A percentile compares a stretch with the other conserved stretches of the same genome.
Evolutionary conservation across 1,284 basidiomycete species (phyloP).

Genomic region (Gymnopus androsaceus): DNA sequence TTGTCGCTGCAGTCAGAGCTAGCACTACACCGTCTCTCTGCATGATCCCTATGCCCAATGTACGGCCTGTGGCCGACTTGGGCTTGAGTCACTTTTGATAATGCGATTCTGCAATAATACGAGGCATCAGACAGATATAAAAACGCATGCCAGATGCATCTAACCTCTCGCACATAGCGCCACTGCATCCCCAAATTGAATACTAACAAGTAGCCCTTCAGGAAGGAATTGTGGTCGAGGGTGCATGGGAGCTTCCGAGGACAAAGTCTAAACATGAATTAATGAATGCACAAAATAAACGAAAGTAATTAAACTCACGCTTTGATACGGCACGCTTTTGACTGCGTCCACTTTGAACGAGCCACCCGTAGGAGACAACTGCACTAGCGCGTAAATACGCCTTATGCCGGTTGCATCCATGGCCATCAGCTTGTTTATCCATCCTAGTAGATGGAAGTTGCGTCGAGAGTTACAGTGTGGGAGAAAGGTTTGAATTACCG

Average conservation of each 20-base stretch:
- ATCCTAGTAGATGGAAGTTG: no score
- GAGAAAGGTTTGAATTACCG: no score
- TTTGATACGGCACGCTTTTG: slow-evolving; percentile 71
- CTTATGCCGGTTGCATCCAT: slow-evolving; percentile 45
- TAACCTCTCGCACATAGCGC: slow-evolving; percentile 67
- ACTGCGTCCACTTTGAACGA: slow-evolving; percentile 48
- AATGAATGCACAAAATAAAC: background rate
- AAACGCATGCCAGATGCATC: slow-evolving; percentile 14
- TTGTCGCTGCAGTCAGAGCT: slow-evolving; percentile 63
- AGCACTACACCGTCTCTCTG: slow-evolving; percentile 53
- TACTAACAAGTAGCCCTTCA: slow-evolving; percentile 55
- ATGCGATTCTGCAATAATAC: slow-evolving; percentile 60
- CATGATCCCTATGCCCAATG: slow-evolving; percentile 66
- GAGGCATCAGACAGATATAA: background rate
- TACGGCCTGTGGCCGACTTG: slow-evolving; percentile 65
- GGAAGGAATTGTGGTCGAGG: slow-evolving; percentile 64
- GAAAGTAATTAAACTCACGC: slow-evolving; percentile 45
- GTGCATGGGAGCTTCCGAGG: slow-evolving; percentile 66
- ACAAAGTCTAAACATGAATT: slow-evolving; percentile 50
- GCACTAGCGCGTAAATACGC: slow-evolving; percentile 65
- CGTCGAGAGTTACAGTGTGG: no score
- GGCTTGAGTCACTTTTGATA: slow-evolving; percentile 74
- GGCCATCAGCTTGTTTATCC: no score
- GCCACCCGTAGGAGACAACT: slow-evolving; percentile 44
- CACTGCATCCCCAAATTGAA: slow-evolving; percentile 79